These are phyloP conservation scores for Cupressus sempervirens DNA, from an alignment of 75 land plant species.

Conservation along the genomic window DNA sequence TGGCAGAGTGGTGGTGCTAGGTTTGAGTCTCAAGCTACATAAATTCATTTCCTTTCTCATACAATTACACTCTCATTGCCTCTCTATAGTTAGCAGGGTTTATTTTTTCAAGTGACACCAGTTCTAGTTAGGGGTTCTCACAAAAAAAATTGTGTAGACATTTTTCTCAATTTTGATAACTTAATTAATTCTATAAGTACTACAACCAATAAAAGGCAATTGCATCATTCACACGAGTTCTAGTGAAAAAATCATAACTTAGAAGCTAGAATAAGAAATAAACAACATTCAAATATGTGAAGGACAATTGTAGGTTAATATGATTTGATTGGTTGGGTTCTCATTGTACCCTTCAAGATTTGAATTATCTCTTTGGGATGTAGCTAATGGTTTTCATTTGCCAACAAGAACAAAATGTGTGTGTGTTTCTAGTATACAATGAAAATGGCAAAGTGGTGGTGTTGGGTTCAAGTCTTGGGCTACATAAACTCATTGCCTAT, in stretches of 20 bases:
- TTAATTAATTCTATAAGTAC: background rate
- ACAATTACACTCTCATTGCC: no score
- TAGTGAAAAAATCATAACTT: background rate
- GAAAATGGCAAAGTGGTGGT: no score
- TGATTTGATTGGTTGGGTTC: background rate
- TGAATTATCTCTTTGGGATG: background rate
- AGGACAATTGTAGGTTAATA: background rate
- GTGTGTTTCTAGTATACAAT: background rate
- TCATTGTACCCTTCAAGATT: background rate
- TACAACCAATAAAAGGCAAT: background rate
- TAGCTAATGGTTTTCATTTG: conserved; percentile 1
- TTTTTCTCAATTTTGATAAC: background rate
- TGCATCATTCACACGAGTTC: background rate
- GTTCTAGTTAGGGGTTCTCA: background rate
- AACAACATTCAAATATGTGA: background rate
- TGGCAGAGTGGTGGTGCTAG: no score
- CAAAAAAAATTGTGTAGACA: background rate
- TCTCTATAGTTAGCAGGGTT: no score
- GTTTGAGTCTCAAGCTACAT: no score
- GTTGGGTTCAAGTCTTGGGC: no score
- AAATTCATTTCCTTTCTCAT: no score
- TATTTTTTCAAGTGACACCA: no score
- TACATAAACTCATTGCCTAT: no score
- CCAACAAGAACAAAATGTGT: background rate
- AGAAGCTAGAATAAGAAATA: background rate